These are phyloP conservation scores for Auriscalpium microsporum DNA, from an alignment of 768 basidiomycete species.

Conservation along the genomic window DNA sequence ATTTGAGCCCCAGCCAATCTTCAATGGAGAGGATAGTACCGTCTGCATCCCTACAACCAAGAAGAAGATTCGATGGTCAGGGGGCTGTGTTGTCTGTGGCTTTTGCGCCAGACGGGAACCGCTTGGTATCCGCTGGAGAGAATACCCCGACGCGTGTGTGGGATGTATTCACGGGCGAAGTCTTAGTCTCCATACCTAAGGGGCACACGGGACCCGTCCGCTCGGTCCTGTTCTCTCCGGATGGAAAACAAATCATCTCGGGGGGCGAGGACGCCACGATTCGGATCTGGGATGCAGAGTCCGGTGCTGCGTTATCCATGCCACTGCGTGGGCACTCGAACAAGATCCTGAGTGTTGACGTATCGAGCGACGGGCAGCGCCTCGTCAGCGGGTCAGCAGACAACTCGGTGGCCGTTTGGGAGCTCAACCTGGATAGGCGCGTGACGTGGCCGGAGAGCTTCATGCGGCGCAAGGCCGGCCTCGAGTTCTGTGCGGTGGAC, in stretches of 20 bases:
- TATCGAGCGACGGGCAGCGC: constrained; percentile 2
- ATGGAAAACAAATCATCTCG: not conserved
- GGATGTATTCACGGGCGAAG: not conserved
- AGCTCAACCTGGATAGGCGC: not conserved
- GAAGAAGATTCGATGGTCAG: not conserved
- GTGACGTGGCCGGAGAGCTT: constrained; percentile 2
- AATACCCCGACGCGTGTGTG: not conserved
- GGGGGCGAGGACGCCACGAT: not conserved
- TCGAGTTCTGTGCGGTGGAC: constrained; percentile 3
- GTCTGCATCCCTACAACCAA: not conserved
- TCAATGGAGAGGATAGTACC: not conserved
- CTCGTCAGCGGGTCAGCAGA: constrained; percentile 1
- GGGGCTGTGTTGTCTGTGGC: not conserved
- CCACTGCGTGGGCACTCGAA: not conserved
- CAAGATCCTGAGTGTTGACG: not conserved
- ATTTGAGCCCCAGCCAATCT: too few species aligned
- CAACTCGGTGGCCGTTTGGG: not conserved
- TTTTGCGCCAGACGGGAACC: constrained; percentile 9
- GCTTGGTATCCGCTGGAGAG: constrained; percentile 6
- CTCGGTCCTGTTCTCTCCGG: not conserved
- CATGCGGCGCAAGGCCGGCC: not conserved
- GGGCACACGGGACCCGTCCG: not conserved
- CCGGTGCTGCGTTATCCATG: not conserved
- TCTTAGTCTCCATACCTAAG: not conserved
- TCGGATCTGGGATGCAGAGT: constrained; percentile 4